These are phyloP conservation scores for Barnettozyma siamensis DNA, from an alignment of 805 yeast genomes.

Conservation along the genomic window DNA sequence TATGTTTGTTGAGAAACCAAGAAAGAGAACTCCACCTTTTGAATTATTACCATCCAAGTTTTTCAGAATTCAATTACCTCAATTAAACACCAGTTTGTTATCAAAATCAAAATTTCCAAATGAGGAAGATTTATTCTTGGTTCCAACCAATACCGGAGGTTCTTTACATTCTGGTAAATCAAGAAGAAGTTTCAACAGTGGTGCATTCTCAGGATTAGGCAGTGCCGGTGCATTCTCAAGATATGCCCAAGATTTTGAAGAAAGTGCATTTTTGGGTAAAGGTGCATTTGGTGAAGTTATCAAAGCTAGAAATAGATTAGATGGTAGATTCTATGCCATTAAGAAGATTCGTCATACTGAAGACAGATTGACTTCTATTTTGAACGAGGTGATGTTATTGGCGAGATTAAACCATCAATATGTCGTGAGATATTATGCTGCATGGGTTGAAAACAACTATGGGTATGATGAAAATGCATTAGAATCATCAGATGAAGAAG, in stretches of 20 bases:
- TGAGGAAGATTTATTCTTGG: constrained; percentile 14
- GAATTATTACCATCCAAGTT: constrained; percentile 83
- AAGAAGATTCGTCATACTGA: constrained; percentile 84
- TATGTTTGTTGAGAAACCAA: constrained; percentile 59
- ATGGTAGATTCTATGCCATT: constrained; percentile 92
- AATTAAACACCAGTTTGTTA: constrained; percentile 24
- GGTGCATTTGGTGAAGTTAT: constrained; percentile 99
- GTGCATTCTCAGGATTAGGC: constrained; percentile 28
- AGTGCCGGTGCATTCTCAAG: constrained; percentile 44
- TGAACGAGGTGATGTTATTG: constrained; percentile 86
- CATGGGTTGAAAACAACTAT: constrained; percentile 85
- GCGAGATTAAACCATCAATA: constrained; percentile 93
- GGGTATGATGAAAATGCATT: constrained; percentile 28
- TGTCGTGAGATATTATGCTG: constrained; percentile 93
- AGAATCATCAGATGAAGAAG: constrained; percentile 14
- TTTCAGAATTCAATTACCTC: constrained; percentile 63
- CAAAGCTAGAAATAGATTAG: constrained; percentile 89
- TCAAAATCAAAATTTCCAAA: constrained; percentile 14
- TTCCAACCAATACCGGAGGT: constrained; percentile 25
- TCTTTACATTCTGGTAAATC: constrained; percentile 16
- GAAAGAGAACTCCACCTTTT: constrained; percentile 74
- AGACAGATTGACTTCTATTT: constrained; percentile 69
- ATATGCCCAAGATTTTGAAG: constrained; percentile 91
- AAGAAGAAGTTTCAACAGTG: constrained; percentile 37
- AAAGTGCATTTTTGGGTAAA: constrained; percentile 80